Evolutionary conservation across 208 protist genomes (phyloP), one percentile per base, ranked within the genome.

Genomic region (Kentomonas sorsogonicus): DNA sequence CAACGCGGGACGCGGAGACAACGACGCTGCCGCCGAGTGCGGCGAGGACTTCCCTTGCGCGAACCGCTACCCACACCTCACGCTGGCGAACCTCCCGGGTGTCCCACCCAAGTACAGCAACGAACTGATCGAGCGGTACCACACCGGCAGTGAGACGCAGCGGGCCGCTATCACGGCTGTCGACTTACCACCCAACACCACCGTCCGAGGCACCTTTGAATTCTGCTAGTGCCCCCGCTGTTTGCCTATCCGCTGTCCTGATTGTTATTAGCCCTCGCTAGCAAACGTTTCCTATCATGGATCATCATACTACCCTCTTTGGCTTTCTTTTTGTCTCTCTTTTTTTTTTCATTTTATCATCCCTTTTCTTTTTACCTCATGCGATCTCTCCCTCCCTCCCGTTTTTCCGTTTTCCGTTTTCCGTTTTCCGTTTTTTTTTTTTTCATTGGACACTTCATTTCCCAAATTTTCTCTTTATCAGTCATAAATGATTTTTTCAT

Each of bases 41-140:
- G 11, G 36, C 45, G 2, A 36, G 31, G 53, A 70, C 50, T 66
- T 69, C 43, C 53, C 53, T 0, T 63, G 57, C 31, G 25, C 15
- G 13, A 66, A 69, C 18, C 27, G 33, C 1, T 52, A 68, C 4
- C 46, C 69, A 18, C 62, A 74, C 38, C 61, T 69, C 26, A 69
- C 61, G 23, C 18, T 69, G 22, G 56, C 50, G 3, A 69, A 58
- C 38, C 48, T 27, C 1, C 20, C 26, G 23, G 69, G 62, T 13
- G 48, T 69, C 6, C 51, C 53, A 13, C 36, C 61, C 13, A 56
- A 64, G 44, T 69, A 74, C 57, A 74, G 69, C 53, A 69, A 74
- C 53, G 7, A 36, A 11, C 11, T 5, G 7, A 15, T 5, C 7
- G 5, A 36, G 33, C 7, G 11, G 33, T 11, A 11, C 33, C 7